These are phyloP conservation scores for Lodderomyces margitis DNA, from an alignment of 1,139 yeast genomes.

Conservation along the genomic window DNA sequence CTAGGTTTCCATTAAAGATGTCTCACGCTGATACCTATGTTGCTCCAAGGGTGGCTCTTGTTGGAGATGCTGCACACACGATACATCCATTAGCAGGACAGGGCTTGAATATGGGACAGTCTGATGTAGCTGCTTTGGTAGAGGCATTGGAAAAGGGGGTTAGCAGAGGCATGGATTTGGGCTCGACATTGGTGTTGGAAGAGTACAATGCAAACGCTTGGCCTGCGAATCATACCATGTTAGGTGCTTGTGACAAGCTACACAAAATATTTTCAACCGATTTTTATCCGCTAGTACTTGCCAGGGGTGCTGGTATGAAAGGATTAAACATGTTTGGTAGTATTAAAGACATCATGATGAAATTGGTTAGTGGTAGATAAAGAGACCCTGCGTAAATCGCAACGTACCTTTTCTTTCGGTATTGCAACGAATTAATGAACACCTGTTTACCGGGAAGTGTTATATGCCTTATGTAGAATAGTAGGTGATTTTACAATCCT, in stretches of 20 bases:
- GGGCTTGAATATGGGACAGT: slow-evolving; percentile 98
- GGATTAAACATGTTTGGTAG: slow-evolving; percentile 60
- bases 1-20: slow-evolving; percentile 83
- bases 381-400: no score
- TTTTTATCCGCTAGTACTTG: slow-evolving; percentile 66
- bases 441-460: no score
- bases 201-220: slow-evolving; percentile 81
- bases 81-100: slow-evolving; percentile 98
- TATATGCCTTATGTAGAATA: no score
- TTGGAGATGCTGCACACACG: slow-evolving; percentile 98
- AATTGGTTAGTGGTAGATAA: slow-evolving; percentile 30
- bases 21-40: slow-evolving; percentile 91
- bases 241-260: slow-evolving; percentile 89
- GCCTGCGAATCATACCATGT: slow-evolving; percentile 71
- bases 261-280: slow-evolving; percentile 85
- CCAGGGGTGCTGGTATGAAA: slow-evolving; percentile 76
- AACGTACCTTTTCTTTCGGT: no score
- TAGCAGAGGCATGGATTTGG: slow-evolving; percentile 83
- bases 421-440: no score
- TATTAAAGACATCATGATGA: slow-evolving; percentile 53
- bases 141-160: slow-evolving; percentile 68
- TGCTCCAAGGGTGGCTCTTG: slow-evolving; percentile 78
- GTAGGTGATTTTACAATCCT: no score
- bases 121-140: slow-evolving; percentile 75
- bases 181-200: slow-evolving; percentile 77